Conservation (phyloP, 805 yeast genomes). For the Blastobotrys attinorum region DNA sequence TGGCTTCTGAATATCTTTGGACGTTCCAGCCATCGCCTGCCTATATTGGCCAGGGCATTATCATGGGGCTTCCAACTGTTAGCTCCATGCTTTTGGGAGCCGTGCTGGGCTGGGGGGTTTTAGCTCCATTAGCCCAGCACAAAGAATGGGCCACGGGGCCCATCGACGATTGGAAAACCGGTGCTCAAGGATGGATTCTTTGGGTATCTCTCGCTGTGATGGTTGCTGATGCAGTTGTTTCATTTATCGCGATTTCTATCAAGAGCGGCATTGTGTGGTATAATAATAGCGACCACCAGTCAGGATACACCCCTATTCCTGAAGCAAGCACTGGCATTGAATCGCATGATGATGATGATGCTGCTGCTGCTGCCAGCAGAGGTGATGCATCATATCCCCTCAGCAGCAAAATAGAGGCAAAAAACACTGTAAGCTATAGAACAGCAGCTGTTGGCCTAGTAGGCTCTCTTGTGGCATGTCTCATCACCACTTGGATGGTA, state of each 20-base stretch:
- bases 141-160: conserved; percentile 85
- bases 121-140: conserved; percentile 71
- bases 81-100: conserved; percentile 88
- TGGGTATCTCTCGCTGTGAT: conserved; percentile 91
- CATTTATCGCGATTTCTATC: conserved; percentile 55
- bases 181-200: conserved; percentile 95
- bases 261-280: conserved; percentile 31
- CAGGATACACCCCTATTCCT: not conserved
- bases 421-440: conserved; percentile 42
- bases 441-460: conserved; percentile 54
- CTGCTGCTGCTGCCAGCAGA: not conserved
- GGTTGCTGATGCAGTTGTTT: conserved; percentile 85
- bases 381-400: conserved; percentile 14
- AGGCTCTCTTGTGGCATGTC: conserved; percentile 59
- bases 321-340: not conserved
- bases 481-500: conserved; percentile 52
- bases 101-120: conserved; percentile 80
- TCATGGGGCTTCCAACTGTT: conserved; percentile 92
- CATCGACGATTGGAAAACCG: conserved; percentile 85
- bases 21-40: conserved; percentile 95
- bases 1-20: conserved; percentile 68
- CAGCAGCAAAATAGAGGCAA: conserved; percentile 32
- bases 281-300: not conserved
- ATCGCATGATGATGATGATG: conserved; percentile 3
- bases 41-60: conserved; percentile 93